Base-by-base conservation (phyloP, 257 asterid genomes). In the Solanum lycopersicoides region DNA sequence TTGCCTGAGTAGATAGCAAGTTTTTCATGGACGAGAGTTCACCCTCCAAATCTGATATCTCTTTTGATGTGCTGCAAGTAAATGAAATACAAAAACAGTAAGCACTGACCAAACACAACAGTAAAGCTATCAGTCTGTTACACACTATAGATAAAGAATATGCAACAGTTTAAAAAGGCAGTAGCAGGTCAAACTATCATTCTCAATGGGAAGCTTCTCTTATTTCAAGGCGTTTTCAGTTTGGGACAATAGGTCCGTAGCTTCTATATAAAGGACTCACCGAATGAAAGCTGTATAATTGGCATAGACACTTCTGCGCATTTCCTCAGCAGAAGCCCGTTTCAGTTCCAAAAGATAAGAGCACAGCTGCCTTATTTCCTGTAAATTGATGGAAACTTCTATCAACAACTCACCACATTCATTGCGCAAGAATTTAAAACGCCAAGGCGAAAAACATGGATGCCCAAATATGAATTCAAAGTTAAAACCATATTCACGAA, bases 291-390 rank as follows among this genome's bases (percentile, higher is more conserved):
- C 97, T 87, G 96, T 93, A 91, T 97, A 97, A 90, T 97, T 97
- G 83, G 99, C 98, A 89, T 93, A 97, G 65, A 97, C 99, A 91
- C 99, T 97, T 91, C 95, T 93, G 88, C 99, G 97, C 99, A 97
- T 96, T 92, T 96, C 99, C 91, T 97, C 99, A 71, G 99, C 99
- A 86, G 99, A 97, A 89, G 99, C 96, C 91, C 91, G 95, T 93
- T 97, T 97, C 92, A 97, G 93, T 89, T 97, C 99, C 93, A 96
- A 90, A 53, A 97, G 98, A 92, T 92, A 88, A 7, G 99, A 93
- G 92, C 99, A 96, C 87, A 97, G 88, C 87, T 96, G 99, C 88
- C 99, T 94, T 90, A 97, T 96, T 91, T 96, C 99, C 99, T 97
- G 96, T 89, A 88, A 86, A 89, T 45, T 14, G 28, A 76, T 39